Evolutionary conservation across 1,284 basidiomycete genomes (phyloP), one percentile per base, ranked within the genome.

Genomic region (Phellopilus nigrolimitatus): DNA sequence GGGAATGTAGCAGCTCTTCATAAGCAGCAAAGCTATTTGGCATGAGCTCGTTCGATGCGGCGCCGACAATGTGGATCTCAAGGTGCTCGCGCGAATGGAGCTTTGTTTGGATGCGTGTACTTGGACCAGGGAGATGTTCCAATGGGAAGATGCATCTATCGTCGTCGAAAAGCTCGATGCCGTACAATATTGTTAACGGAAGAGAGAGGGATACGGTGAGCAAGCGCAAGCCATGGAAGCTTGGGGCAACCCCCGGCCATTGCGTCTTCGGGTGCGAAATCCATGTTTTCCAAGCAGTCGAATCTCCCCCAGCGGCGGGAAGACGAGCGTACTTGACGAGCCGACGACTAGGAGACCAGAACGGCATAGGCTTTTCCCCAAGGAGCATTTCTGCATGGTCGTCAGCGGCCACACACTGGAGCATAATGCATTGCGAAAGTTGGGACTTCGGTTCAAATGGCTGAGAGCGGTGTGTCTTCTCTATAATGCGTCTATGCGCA

Each of bases 11-110:
- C 12, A 47, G 46, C 17, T 47, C 46, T 17, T 47, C 46, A 10
- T 27, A 38, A 21, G 25, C 46, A 10, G 19, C 4, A 8, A 24
- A 33, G 4, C 34, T 6, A 7, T 33, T 28, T 13, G 30, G 28
- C 12, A 25, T 17, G 34, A 39, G n/a, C 17, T 47, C 33, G 19
- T 47, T 27, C 9, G 15, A 33, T 6, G 31, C 19, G 8, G 24
- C 9, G n/a, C 46, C 46, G 12, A 47, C 34, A 12, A 47, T 15
- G 19, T 47, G 46, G n/a, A 47, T 37, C 34, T 47, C 46, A 24
- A 47, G 37, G 3, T 9, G 25, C 21, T 28, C 24, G 22, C 46
- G 46, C 12, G 34, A 13, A 15, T 10, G 17, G n/a, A 47, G 24
- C 3, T 27, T 13, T 12, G 4, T 13, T 13, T 45, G 30, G 4